phyloP scores from a whole-genome alignment of 2,329 filamentous ascomycete genomes.

The Phyllosticta citribraziliensis region DNA sequence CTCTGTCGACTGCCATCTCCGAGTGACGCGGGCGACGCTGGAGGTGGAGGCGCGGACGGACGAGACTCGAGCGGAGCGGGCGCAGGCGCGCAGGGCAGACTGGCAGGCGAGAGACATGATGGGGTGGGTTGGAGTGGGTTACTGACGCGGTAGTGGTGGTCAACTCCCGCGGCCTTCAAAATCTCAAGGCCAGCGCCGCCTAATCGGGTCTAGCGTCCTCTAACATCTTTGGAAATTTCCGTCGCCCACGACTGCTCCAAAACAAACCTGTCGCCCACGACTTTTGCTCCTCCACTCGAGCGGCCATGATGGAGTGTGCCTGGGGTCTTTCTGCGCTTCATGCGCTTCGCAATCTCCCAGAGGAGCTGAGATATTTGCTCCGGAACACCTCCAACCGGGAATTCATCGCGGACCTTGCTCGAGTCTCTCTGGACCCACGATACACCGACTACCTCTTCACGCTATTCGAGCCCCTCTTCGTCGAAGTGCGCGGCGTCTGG shows the following conservation, averaged over 20 bases:
- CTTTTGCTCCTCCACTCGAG: not conserved
- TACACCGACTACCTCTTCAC: conserved; percentile 65
- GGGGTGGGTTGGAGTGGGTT: conserved; percentile 11
- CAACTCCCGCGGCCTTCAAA: conserved; percentile 13
- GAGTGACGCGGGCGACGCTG: conserved; percentile 34
- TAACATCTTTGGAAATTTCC: conserved; percentile 13
- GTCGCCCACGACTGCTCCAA: conserved; percentile 2
- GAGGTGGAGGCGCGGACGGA: conserved; percentile 23
- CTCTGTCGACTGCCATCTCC: conserved; percentile 85
- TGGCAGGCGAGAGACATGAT: conserved; percentile 37
- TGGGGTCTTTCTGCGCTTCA: conserved; percentile 12
- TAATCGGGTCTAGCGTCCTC: conserved; percentile 19
- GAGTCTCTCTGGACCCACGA: conserved; percentile 56
- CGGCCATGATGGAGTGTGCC: conserved; percentile 8
- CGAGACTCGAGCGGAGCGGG: conserved; percentile 24
- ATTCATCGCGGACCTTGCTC: conserved; percentile 62
- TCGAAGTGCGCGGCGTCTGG: conserved; percentile 79
- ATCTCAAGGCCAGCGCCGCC: conserved; percentile 13
- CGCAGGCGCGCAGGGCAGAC: conserved; percentile 35
- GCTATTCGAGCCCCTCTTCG: conserved; percentile 64
- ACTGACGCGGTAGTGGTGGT: conserved; percentile 13
- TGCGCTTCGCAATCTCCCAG: conserved; percentile 50
- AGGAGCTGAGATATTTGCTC: conserved; percentile 60
- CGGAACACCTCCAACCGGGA: conserved; percentile 51
- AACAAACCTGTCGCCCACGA: conserved; percentile 10